Evolutionary conservation across 352 stramenopile genomes (phyloP).

Genomic region (Phytophthora uliginosa): DNA sequence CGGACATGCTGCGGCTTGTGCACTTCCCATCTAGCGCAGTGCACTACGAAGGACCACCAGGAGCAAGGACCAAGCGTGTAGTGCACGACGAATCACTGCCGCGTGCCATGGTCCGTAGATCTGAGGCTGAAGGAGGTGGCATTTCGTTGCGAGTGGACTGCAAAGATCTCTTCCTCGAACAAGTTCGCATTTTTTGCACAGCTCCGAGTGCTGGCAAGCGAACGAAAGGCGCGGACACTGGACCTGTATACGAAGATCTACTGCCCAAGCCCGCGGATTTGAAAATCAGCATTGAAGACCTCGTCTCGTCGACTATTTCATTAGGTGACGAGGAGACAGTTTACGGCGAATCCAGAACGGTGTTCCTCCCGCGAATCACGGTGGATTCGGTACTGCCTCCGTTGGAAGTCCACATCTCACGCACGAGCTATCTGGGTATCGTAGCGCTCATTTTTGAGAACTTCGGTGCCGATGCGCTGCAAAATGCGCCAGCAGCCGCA

Average conservation of each 20-base stretch:
- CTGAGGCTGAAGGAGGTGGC: constrained; percentile 22
- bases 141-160: constrained; percentile 44
- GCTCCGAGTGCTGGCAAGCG: constrained; percentile 21
- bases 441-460: constrained; percentile 76
- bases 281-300: constrained; percentile 74
- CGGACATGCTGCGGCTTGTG: constrained; percentile 59
- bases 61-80: constrained; percentile 43
- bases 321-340: constrained; percentile 39
- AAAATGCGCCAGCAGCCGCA: constrained; percentile 25
- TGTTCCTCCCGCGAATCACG: constrained; percentile 71
- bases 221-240: constrained; percentile 1
- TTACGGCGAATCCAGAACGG: constrained; percentile 13
- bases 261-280: constrained; percentile 58
- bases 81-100: constrained; percentile 34
- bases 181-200: constrained; percentile 64
- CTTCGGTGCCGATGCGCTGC: constrained; percentile 74
- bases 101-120: constrained; percentile 18
- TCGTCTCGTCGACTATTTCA: constrained; percentile 60
- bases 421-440: constrained; percentile 71
- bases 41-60: constrained; percentile 49
- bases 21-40: constrained; percentile 75
- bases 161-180: constrained; percentile 55
- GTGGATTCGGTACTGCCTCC: constrained; percentile 56
- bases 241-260: constrained; percentile 43
- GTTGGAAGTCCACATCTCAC: constrained; percentile 41